Evolutionary conservation across 2,329 filamentous ascomycete species (phyloP).

Genomic region (Camillea tinctor): DNA sequence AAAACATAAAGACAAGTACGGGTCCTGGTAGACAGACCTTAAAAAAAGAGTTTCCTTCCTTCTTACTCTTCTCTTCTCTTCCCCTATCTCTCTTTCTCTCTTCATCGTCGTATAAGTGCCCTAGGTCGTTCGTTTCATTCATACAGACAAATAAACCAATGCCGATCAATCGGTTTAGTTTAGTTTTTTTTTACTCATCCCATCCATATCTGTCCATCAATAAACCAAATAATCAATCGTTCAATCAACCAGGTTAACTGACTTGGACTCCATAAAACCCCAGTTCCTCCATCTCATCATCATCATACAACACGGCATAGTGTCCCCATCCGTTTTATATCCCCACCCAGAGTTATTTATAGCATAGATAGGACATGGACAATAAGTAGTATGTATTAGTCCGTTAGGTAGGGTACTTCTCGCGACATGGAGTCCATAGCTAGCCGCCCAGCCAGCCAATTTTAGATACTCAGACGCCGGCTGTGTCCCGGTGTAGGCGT

Average conservation of each 20-base stretch:
- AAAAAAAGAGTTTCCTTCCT: neutral
- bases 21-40: neutral
- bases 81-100: neutral
- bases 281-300: neutral
- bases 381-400: neutral
- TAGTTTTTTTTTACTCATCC: no score
- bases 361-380: neutral
- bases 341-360: neutral
- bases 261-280: neutral
- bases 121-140: neutral
- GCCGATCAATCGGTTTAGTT: neutral
- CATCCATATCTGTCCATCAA: neutral
- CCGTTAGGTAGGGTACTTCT: neutral
- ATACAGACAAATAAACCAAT: neutral
- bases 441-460: neutral
- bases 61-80: slow-evolving; percentile 1
- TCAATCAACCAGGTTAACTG: neutral
- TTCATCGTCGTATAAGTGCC: neutral
- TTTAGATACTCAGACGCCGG: slow-evolving; percentile 15
- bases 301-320: neutral
- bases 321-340: neutral
- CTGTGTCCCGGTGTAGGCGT: slow-evolving; percentile 21
- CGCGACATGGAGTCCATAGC: neutral
- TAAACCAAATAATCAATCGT: neutral
- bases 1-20: neutral